Evolutionary conservation across 108 stramenopile species (phyloP).

Genomic region (Fragilariopsis cylindrus): DNA sequence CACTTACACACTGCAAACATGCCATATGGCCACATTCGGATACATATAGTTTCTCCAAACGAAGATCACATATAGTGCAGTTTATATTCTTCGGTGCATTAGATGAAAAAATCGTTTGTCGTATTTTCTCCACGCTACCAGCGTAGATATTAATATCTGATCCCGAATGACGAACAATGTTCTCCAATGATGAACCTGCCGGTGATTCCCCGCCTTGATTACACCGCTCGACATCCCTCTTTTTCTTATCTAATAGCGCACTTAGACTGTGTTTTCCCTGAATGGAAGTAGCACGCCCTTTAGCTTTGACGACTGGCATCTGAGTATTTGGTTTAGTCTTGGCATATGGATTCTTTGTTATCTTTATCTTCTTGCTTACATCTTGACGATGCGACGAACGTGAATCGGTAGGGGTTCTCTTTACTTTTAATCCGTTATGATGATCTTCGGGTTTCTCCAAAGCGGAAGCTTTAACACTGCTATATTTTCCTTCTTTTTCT

Average conservation of each 20-base stretch:
- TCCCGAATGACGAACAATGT: slow-evolving; percentile 18
- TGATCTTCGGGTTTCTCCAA: not conserved
- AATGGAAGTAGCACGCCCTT: not conserved
- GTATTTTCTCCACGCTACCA: slow-evolving; percentile 7
- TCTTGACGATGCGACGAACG: not conserved
- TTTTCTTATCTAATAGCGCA: not conserved
- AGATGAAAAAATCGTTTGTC: slow-evolving; percentile 29
- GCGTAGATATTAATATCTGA: slow-evolving; percentile 17
- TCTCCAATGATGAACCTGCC: not conserved
- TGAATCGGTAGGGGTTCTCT: not conserved
- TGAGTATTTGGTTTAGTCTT: not conserved
- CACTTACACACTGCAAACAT: slow-evolving; percentile 26
- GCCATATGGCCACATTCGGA: slow-evolving; percentile 52
- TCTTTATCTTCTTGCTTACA: not conserved
- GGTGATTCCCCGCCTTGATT: not conserved
- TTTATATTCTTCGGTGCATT: slow-evolving; percentile 52
- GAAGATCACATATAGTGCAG: slow-evolving; percentile 56
- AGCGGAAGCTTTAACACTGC: not conserved
- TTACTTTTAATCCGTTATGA: not conserved
- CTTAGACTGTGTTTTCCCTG: not conserved
- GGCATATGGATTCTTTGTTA: slow-evolving; percentile 5
- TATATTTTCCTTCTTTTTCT: not conserved
- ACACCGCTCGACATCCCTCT: not conserved
- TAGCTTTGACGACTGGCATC: not conserved
- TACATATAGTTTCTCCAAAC: slow-evolving; percentile 47